Percentiles rank a stretch among this genome's conserved stretches.
Conservation (phyloP, 108 stramenopile genomes). For the Cyclotella baltica region DNA sequence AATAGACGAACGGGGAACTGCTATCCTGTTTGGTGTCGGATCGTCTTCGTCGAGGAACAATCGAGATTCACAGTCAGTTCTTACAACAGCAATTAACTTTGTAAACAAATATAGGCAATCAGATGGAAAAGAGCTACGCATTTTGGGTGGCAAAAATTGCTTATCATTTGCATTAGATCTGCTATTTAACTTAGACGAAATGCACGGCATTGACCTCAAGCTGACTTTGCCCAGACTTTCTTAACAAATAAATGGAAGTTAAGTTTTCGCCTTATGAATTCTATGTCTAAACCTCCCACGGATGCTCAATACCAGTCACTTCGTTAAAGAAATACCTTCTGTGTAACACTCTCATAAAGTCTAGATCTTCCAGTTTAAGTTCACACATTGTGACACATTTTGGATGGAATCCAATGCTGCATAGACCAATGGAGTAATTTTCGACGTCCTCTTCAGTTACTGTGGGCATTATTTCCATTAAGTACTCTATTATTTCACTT, state of each 20-base stretch:
- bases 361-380: conserved; percentile 41
- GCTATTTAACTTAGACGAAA: conserved; percentile 17
- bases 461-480: conserved; percentile 36
- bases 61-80: not conserved
- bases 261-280: not conserved
- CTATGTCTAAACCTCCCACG: conserved; percentile 23
- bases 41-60: not conserved
- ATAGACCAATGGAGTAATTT: conserved; percentile 22
- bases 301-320: conserved; percentile 37
- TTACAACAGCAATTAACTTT: conserved; percentile 31
- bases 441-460: conserved; percentile 18
- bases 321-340: conserved; percentile 48
- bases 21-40: conserved; percentile 15
- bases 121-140: conserved; percentile 19
- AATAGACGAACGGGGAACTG: conserved; percentile 11
- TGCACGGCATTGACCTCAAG: conserved; percentile 18
- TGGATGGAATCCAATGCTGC: conserved; percentile 48
- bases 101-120: conserved; percentile 2
- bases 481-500: conserved; percentile 25
- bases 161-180: conserved; percentile 48
- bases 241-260: not conserved
- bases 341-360: conserved; percentile 53
- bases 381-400: conserved; percentile 43
- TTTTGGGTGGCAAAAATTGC: conserved; percentile 50
- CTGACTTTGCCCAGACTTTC: not conserved